These are phyloP conservation scores for Manihot esculenta DNA, from an alignment of 441 rosid genomes.

Conservation along the genomic window DNA sequence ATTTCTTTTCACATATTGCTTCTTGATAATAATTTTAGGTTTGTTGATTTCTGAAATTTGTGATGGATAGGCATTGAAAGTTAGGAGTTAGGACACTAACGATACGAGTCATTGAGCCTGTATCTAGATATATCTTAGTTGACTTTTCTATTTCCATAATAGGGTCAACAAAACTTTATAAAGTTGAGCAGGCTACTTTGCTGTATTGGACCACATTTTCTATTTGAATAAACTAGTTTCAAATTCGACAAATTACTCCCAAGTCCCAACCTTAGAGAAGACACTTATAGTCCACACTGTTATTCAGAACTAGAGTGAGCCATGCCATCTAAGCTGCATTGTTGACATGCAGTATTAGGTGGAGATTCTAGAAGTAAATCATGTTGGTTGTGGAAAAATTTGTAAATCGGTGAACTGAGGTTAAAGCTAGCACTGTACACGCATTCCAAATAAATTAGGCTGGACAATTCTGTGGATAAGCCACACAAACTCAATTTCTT, in stretches of 20 bases:
- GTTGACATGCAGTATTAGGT: background rate
- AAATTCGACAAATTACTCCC: background rate
- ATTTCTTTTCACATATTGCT: background rate
- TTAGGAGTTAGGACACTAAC: background rate
- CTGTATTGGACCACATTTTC: background rate
- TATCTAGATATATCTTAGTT: slow-evolving; percentile 1
- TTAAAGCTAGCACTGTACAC: background rate
- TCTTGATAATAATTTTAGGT: background rate
- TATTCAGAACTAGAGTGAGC: background rate
- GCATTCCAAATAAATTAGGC: background rate
- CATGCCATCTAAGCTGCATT: background rate
- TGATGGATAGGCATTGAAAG: background rate
- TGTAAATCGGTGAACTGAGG: background rate
- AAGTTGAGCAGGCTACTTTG: background rate
- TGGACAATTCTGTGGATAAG: background rate
- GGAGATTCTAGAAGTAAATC: background rate
- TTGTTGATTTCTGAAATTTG: background rate
- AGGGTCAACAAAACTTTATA: background rate
- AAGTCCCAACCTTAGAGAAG: background rate
- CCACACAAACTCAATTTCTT: background rate
- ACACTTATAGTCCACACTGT: background rate
- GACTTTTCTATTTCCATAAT: background rate
- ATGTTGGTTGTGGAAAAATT: background rate
- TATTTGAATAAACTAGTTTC: background rate
- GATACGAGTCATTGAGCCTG: background rate